Evolutionary conservation across 2,329 filamentous ascomycete species (phyloP).

Genomic region (Pseudocercospora macadamiae): DNA sequence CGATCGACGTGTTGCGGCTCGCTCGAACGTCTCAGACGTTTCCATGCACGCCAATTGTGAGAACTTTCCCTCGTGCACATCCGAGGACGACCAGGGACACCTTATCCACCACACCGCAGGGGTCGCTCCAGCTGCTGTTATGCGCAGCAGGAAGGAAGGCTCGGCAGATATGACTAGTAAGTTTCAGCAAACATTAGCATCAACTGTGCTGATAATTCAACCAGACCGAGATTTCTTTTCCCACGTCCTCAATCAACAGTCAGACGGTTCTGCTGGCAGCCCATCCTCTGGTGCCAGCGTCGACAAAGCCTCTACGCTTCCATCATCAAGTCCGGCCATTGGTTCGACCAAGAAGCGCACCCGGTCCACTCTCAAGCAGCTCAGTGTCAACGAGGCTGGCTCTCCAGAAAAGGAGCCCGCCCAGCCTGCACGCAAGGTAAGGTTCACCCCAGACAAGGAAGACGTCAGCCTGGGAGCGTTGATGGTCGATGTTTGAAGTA

Average conservation of each 20-base stretch:
- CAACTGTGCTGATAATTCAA: conserved; percentile 8
- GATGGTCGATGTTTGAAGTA: neutral
- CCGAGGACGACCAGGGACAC: conserved; percentile 31
- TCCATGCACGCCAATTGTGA: conserved; percentile 40
- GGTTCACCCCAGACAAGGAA: neutral
- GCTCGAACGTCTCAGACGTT: conserved; percentile 34
- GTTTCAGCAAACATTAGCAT: neutral
- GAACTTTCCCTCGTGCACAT: conserved; percentile 35
- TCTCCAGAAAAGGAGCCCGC: conserved; percentile 25
- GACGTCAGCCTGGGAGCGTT: neutral
- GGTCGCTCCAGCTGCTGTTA: conserved; percentile 23
- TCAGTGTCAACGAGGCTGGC: conserved; percentile 28
- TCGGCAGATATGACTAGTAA: conserved; percentile 19
- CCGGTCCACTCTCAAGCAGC: conserved; percentile 27
- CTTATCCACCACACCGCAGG: conserved; percentile 25
- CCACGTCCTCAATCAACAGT: conserved; percentile 24
- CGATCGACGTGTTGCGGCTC: conserved; percentile 26
- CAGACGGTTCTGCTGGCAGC: neutral
- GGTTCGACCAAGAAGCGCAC: conserved; percentile 33
- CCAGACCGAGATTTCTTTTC: conserved; percentile 35
- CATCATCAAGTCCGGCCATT: conserved; percentile 24
- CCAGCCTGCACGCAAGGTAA: conserved; percentile 31
- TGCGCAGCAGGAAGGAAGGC: conserved; percentile 34
- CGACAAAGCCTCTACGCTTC: conserved; percentile 16
- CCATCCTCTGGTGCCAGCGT: conserved; percentile 5